Conservation (phyloP, 106 monocot genomes). For the Alisma plantagoaquatica region DNA sequence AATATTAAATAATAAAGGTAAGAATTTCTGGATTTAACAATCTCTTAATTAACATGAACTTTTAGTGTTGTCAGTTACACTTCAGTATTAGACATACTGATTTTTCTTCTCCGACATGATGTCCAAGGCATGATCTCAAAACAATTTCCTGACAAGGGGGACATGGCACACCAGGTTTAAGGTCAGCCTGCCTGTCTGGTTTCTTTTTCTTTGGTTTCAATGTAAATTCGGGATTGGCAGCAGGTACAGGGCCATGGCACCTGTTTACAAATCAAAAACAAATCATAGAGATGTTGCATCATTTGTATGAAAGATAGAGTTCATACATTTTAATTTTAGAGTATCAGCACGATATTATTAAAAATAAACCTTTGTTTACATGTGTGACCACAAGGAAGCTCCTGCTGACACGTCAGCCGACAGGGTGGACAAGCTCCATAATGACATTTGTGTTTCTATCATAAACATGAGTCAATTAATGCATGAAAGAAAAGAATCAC, state of each 20-base stretch:
- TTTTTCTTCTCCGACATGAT: conserved; percentile 72
- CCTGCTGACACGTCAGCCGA: conserved; percentile 52
- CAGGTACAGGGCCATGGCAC: conserved; percentile 82
- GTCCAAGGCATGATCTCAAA: conserved; percentile 57
- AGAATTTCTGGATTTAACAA: too few relatives aligned
- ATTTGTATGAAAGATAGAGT: too few relatives aligned
- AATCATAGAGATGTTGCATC: background rate
- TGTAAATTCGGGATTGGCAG: conserved; percentile 85
- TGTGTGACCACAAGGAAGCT: conserved; percentile 67
- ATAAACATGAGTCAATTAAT: too few relatives aligned
- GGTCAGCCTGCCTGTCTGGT: conserved; percentile 26
- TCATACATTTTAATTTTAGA: too few relatives aligned
- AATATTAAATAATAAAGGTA: too few relatives aligned
- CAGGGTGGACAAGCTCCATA: conserved; percentile 98
- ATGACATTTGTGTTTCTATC: conserved; percentile 87
- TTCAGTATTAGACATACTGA: too few relatives aligned
- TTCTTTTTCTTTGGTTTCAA: conserved; percentile 83
- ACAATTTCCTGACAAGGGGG: conserved; percentile 81
- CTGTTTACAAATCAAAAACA: conserved; percentile 21
- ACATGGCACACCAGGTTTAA: conserved; percentile 64
- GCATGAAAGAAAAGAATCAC: too few relatives aligned
- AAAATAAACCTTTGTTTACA: conserved; percentile 72
- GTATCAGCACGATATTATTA: too few relatives aligned
- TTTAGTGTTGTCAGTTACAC: too few relatives aligned
- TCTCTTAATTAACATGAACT: too few relatives aligned